Conservation (phyloP, 75 land plant genomes). For the Sequoia sempervirens region DNA sequence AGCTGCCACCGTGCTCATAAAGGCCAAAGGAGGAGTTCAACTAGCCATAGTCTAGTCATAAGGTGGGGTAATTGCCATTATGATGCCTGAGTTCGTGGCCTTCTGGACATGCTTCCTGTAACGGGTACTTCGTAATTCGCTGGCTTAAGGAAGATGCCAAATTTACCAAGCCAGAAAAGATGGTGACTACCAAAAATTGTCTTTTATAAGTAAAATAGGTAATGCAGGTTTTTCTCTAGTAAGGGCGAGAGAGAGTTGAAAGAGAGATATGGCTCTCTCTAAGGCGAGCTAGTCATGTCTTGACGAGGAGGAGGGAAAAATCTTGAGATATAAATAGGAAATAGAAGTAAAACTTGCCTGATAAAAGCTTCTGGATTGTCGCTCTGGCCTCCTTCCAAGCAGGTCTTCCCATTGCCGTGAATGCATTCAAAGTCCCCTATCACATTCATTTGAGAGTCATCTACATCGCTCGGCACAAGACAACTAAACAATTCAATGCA, state of each 20-base stretch:
- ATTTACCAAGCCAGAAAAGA: not conserved
- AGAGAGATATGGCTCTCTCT: not conserved
- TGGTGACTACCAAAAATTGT: not conserved
- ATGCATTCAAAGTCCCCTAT: constrained; percentile 74
- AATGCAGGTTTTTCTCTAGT: not conserved
- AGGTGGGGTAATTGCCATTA: not conserved
- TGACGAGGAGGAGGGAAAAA: not conserved
- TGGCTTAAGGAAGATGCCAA: not conserved
- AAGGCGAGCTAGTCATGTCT: not conserved
- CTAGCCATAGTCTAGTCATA: not conserved
- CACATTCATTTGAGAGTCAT: not conserved
- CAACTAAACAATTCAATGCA: not conserved
- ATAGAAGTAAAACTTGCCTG: constrained; percentile 43
- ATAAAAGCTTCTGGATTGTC: constrained; percentile 72
- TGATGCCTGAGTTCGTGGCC: not conserved
- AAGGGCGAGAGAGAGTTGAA: not conserved
- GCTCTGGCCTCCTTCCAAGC: constrained; percentile 97
- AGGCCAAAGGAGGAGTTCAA: not conserved
- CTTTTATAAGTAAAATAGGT: not conserved
- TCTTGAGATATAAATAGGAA: not conserved
- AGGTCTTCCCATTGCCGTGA: constrained; percentile 81
- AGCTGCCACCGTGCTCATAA: not conserved
- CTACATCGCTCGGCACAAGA: not conserved
- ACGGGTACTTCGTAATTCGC: not conserved
- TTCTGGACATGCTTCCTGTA: not conserved